A percentile compares a stretch with the other conserved stretches of the same genome.
phyloP scores from a whole-genome alignment of 768 basidiomycete species.

The Pisolithus orientalis region DNA sequence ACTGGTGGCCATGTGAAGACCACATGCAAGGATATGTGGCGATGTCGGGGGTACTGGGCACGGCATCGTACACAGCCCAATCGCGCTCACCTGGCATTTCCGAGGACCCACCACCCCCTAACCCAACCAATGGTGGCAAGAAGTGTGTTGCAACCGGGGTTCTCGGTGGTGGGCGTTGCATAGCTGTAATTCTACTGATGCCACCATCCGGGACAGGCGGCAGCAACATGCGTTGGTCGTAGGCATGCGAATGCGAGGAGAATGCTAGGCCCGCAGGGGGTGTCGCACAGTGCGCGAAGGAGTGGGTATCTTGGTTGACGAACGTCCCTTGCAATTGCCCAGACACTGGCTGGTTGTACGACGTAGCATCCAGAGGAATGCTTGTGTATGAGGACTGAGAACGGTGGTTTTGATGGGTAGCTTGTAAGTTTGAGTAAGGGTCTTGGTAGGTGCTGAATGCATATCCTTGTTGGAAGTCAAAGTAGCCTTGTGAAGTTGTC shows the following conservation, averaged over 20 bases:
- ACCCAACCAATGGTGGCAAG: not conserved
- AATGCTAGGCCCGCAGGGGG: not conserved
- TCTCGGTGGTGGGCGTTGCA: not conserved
- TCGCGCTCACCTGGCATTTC: too few species aligned
- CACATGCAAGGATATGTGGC: conserved; percentile 17
- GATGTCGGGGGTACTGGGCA: not conserved
- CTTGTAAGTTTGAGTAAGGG: too few species aligned
- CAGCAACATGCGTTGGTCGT: not conserved
- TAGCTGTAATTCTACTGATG: not conserved
- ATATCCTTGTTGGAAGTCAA: too few species aligned
- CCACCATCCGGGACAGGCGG: not conserved
- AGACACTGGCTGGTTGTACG: too few species aligned
- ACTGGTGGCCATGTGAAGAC: conserved; percentile 6
- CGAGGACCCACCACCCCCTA: too few species aligned
- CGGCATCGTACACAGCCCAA: not conserved
- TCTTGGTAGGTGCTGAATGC: too few species aligned
- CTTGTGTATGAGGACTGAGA: too few species aligned
- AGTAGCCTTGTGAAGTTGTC: too few species aligned
- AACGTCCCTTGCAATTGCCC: too few species aligned
- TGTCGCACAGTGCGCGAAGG: not conserved
- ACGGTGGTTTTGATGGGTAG: too few species aligned
- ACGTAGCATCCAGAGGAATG: too few species aligned
- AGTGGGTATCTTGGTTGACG: not conserved
- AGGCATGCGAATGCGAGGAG: not conserved
- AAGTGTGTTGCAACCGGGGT: not conserved